Percentiles rank a stretch among this genome's conserved stretches.
Conservation (phyloP, 495 filamentous ascomycete genomes). For the Usnea hakonensis region DNA sequence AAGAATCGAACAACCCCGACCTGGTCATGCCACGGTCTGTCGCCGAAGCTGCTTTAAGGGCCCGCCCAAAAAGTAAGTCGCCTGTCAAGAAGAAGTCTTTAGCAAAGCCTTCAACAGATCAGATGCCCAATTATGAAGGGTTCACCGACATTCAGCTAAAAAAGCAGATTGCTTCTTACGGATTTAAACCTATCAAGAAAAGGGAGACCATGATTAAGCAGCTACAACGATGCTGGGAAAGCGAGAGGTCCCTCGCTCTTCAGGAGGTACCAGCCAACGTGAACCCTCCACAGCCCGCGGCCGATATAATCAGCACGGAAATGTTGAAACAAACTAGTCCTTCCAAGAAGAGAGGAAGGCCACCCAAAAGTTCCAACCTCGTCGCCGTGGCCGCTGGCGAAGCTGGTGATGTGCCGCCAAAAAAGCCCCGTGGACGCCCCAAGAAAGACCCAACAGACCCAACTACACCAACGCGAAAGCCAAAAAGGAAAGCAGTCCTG, state of each 20-base stretch:
- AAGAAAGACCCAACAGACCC: conserved; percentile 28
- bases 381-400: background rate
- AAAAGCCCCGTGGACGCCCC: conserved; percentile 39
- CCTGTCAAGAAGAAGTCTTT: conserved; percentile 14
- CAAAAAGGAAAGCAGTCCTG: conserved; percentile 8
- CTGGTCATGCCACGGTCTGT: conserved; percentile 16
- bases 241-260: conserved; percentile 28
- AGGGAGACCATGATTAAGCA: conserved; percentile 64
- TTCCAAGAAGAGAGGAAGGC: conserved; percentile 17
- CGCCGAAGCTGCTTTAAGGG: conserved; percentile 14
- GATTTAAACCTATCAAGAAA: conserved; percentile 67
- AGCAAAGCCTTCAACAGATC: conserved; percentile 14
- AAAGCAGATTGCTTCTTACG: conserved; percentile 54
- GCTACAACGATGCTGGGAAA: conserved; percentile 66
- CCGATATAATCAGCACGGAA: conserved; percentile 6
- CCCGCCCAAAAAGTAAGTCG: conserved; percentile 17
- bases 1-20: background rate
- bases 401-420: background rate
- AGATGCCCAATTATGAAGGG: conserved; percentile 54
- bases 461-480: conserved; percentile 9
- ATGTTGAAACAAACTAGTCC: conserved; percentile 29
- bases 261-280: conserved; percentile 14
- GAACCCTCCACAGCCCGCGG: conserved; percentile 2
- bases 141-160: conserved; percentile 58
- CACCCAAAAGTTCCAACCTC: conserved; percentile 8